Conservation (phyloP, 441 rosid genomes). For the Pelargonium citronellum region DNA sequence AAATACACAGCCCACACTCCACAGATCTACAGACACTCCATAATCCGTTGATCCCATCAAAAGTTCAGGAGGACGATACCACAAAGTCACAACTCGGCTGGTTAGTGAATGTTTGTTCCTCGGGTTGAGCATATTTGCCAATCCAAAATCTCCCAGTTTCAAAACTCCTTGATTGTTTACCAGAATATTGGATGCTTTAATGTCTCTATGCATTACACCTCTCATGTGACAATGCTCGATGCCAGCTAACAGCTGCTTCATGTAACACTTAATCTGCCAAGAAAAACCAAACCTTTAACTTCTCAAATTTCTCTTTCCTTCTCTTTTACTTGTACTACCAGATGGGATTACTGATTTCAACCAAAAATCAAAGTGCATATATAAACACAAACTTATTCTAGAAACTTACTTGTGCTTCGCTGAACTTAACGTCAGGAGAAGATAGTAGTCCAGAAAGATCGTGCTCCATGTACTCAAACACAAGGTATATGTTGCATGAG, state of each 20-base stretch:
- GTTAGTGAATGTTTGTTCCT: conserved; percentile 48
- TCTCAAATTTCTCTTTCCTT: background rate
- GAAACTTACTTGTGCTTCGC: conserved; percentile 77
- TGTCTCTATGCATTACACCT: conserved; percentile 82
- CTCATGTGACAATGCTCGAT: conserved; percentile 87
- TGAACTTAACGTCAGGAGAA: conserved; percentile 62
- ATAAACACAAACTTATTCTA: background rate
- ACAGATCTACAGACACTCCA: conserved; percentile 76
- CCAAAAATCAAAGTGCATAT: background rate
- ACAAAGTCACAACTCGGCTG: conserved; percentile 88
- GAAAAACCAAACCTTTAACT: conserved; percentile 8
- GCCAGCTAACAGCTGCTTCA: conserved; percentile 86
- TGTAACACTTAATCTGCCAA: conserved; percentile 87
- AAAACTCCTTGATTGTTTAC: conserved; percentile 67
- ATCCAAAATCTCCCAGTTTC: conserved; percentile 92
- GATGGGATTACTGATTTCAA: too few relatives aligned
- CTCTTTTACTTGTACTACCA: too few relatives aligned
- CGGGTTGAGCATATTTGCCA: conserved; percentile 69
- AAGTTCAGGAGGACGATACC: conserved; percentile 98
- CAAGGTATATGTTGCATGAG: conserved; percentile 75
- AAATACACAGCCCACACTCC: conserved; percentile 94
- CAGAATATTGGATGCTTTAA: conserved; percentile 26
- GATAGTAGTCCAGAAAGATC: conserved; percentile 89
- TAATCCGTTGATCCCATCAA: conserved; percentile 71
- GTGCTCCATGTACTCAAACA: conserved; percentile 97